Percentiles rank a stretch among this genome's conserved stretches.
Evolutionary conservation across 768 basidiomycete species (phyloP).

Genomic region (Asterophora parasitica): DNA sequence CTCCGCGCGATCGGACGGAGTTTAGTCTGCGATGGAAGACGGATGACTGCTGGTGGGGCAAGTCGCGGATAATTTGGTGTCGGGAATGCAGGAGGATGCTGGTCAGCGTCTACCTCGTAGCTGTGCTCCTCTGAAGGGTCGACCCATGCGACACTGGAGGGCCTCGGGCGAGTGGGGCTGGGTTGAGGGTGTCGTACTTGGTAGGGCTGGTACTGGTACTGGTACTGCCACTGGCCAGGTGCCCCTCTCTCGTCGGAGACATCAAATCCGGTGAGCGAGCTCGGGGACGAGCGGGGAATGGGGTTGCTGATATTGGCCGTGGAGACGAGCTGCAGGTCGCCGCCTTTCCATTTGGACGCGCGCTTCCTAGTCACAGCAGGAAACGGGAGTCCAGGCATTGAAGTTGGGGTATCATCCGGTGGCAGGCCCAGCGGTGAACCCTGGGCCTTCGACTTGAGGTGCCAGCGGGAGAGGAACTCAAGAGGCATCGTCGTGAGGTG

Average conservation of each 20-base stretch:
- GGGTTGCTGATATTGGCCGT: conserved; percentile 30
- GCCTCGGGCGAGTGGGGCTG: conserved; percentile 27
- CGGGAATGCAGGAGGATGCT: neutral
- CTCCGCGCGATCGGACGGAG: conserved; percentile 21
- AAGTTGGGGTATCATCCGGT: too few relatives aligned
- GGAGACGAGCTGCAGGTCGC: conserved; percentile 12
- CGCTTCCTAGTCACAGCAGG: conserved; percentile 21
- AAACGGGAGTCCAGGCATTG: conserved; percentile 22
- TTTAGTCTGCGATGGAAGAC: conserved; percentile 17
- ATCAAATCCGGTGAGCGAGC: conserved; percentile 31
- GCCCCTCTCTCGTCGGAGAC: conserved; percentile 9
- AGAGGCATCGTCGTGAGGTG: conserved; percentile 18
- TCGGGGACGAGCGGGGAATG: conserved; percentile 27
- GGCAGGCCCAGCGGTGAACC: too few relatives aligned
- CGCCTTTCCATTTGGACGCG: conserved; percentile 16
- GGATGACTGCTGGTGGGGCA: conserved; percentile 20
- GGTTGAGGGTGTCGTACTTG: conserved; percentile 20
- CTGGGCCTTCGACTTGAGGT: conserved; percentile 11
- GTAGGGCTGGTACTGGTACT: neutral
- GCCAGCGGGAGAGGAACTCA: conserved; percentile 23
- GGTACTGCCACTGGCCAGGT: conserved; percentile 5
- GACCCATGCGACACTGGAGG: conserved; percentile 39
- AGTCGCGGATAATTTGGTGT: conserved; percentile 3
- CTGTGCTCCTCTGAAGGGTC: conserved; percentile 11
- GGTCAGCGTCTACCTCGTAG: conserved; percentile 2